phyloP scores from a whole-genome alignment of 2,329 filamentous ascomycete genomes.

The Hymenoscyphus occultus region DNA sequence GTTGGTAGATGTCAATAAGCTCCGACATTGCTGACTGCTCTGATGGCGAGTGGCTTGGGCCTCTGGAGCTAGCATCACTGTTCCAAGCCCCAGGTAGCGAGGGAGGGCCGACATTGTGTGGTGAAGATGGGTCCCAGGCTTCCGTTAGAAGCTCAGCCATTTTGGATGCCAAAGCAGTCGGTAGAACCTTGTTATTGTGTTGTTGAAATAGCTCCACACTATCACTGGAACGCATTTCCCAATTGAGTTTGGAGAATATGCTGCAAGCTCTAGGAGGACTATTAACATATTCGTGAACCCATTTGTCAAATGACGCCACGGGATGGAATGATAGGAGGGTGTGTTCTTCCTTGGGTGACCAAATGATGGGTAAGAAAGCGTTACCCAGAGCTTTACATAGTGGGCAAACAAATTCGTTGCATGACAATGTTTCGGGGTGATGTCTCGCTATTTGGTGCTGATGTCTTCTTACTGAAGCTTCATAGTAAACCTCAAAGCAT shows the following conservation, averaged over 20 bases:
- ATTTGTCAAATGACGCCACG: conserved; percentile 54
- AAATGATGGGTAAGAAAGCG: conserved; percentile 88
- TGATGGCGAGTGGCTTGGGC: conserved; percentile 39
- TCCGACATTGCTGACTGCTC: conserved; percentile 46
- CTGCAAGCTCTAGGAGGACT: conserved; percentile 14
- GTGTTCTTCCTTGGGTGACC: conserved; percentile 86
- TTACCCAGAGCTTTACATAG: conserved; percentile 96
- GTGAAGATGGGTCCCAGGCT: conserved; percentile 27
- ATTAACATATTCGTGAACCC: conserved; percentile 22
- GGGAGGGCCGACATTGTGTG: conserved; percentile 13
- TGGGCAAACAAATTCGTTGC: conserved; percentile 92
- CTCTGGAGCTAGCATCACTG: conserved; percentile 39
- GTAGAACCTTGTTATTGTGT: conserved; percentile 28
- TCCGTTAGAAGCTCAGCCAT: conserved; percentile 33
- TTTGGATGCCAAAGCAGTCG: conserved; percentile 24
- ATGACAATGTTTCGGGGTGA: conserved; percentile 76
- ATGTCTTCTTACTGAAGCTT: conserved; percentile 80
- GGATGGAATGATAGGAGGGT: conserved; percentile 65
- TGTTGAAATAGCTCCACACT: conserved; percentile 29
- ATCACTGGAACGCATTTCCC: conserved; percentile 14
- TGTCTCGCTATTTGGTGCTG: conserved; percentile 90
- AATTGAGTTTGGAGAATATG: conserved; percentile 18
- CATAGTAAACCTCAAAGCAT: conserved; percentile 90
- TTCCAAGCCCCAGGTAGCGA: conserved; percentile 28
- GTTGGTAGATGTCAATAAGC: conserved; percentile 58